Evolutionary conservation across 345 rosid species (phyloP).

Genomic region (Hibiscus syriacus): DNA sequence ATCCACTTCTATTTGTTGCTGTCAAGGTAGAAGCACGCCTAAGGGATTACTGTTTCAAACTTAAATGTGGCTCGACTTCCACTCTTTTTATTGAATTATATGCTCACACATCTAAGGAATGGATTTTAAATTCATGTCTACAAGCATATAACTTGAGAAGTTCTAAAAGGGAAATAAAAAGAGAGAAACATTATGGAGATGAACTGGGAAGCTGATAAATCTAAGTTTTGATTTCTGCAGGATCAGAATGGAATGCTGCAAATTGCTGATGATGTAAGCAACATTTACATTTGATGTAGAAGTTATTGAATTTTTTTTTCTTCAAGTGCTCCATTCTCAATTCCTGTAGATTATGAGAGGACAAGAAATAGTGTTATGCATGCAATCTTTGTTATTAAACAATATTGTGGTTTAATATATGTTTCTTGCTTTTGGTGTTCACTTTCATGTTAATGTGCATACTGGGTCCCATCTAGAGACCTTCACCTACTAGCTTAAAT

Average conservation of each 20-base stretch:
- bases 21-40: too few relatives aligned
- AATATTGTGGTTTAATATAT: not conserved
- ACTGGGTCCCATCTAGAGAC: not conserved
- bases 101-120: too few relatives aligned
- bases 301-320: not conserved
- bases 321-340: not conserved
- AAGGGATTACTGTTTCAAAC: not conserved
- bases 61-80: too few relatives aligned
- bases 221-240: slow-evolving; percentile 38
- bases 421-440: not conserved
- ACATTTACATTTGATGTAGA: not conserved
- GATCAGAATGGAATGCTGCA: slow-evolving; percentile 62
- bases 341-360: not conserved
- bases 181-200: not conserved
- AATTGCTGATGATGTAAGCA: slow-evolving; percentile 88
- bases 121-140: not conserved
- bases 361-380: not conserved
- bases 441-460: not conserved
- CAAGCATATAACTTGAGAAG: not conserved
- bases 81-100: too few relatives aligned
- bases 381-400: not conserved
- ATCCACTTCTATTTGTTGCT: slow-evolving; percentile 46
- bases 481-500: not conserved
- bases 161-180: not conserved
- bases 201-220: slow-evolving; percentile 12